A percentile compares a stretch with the other conserved stretches of the same genome.
phyloP scores from a whole-genome alignment of 2,329 filamentous ascomycete genomes.

The Stagonosporopsis chrysanthemi region DNA sequence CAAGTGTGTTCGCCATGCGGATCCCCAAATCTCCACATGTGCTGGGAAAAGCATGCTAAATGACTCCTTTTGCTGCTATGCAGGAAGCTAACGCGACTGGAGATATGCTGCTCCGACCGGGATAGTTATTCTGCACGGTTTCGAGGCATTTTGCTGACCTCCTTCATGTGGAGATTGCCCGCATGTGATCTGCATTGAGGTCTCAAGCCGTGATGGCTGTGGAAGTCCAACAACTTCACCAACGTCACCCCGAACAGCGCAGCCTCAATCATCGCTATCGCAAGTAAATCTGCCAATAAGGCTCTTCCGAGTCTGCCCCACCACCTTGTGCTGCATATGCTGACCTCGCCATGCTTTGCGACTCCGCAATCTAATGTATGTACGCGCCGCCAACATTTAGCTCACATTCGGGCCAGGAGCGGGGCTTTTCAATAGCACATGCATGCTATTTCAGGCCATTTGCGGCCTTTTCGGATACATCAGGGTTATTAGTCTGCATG shows the following conservation, averaged over 20 bases:
- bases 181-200: conserved; percentile 5
- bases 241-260: not conserved
- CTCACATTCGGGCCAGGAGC: conserved; percentile 39
- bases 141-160: conserved; percentile 11
- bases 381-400: conserved; percentile 38
- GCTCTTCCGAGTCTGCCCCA: conserved; percentile 2
- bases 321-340: conserved; percentile 5
- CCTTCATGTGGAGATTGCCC: conserved; percentile 3
- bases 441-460: conserved; percentile 39
- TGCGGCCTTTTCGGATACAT: conserved; percentile 33
- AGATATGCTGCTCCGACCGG: conserved; percentile 1
- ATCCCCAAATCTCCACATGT: conserved; percentile 11
- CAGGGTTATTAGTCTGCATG: conserved; percentile 36
- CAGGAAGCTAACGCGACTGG: conserved; percentile 30
- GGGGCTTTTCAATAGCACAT: conserved; percentile 38
- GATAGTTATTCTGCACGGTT: conserved; percentile 21
- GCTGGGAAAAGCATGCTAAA: conserved; percentile 28
- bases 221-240: not conserved
- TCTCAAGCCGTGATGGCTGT: not conserved
- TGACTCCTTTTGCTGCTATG: conserved; percentile 32
- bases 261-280: not conserved
- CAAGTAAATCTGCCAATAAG: not conserved
- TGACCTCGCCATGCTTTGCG: conserved; percentile 9
- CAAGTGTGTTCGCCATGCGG: conserved; percentile 1
- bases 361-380: conserved; percentile 24